These are phyloP conservation scores for Leccinum variicolor DNA, from an alignment of 768 basidiomycete species.

Conservation along the genomic window DNA sequence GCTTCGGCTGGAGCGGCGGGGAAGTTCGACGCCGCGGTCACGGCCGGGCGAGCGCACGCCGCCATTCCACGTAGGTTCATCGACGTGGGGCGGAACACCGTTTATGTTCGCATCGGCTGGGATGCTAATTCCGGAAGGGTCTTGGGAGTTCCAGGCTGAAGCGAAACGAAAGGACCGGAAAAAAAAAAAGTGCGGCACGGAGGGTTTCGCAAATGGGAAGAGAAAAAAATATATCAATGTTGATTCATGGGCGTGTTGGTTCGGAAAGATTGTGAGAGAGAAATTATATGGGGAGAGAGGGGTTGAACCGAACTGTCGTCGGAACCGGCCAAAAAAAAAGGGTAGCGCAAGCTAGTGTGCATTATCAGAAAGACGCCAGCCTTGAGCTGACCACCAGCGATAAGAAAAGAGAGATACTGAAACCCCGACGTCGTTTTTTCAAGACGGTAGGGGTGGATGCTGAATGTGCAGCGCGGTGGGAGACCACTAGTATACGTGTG, in stretches of 20 bases:
- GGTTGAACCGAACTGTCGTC: slow-evolving; percentile 11
- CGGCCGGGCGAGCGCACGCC: slow-evolving; percentile 42
- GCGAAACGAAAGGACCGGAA: slow-evolving; percentile 13
- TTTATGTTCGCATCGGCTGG: slow-evolving; percentile 51
- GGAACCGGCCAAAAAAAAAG: slow-evolving; percentile 10
- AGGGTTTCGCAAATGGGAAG: slow-evolving; percentile 28
- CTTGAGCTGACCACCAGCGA: slow-evolving; percentile 33
- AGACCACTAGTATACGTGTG: slow-evolving; percentile 28
- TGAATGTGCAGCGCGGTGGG: slow-evolving; percentile 25
- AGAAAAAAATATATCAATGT: slow-evolving; percentile 41
- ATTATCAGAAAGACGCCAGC: slow-evolving; percentile 26
- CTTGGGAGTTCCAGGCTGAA: slow-evolving; percentile 83
- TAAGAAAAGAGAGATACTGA: slow-evolving; percentile 15
- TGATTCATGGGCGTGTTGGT: slow-evolving; percentile 33
- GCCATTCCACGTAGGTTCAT: slow-evolving; percentile 54
- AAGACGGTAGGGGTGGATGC: slow-evolving; percentile 23
- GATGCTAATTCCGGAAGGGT: slow-evolving; percentile 73
- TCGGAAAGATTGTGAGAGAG: slow-evolving; percentile 12
- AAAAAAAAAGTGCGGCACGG: slow-evolving; percentile 3
- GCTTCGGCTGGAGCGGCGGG: slow-evolving; percentile 73
- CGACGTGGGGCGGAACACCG: slow-evolving; percentile 45
- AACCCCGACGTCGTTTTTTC: slow-evolving; percentile 24
- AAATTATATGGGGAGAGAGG: slow-evolving; percentile 25
- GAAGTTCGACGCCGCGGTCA: slow-evolving; percentile 43
- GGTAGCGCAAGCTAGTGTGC: slow-evolving; percentile 8